These are phyloP conservation scores for Diplodia sapinea DNA, from an alignment of 2,329 filamentous ascomycete species.

Conservation along the genomic window DNA sequence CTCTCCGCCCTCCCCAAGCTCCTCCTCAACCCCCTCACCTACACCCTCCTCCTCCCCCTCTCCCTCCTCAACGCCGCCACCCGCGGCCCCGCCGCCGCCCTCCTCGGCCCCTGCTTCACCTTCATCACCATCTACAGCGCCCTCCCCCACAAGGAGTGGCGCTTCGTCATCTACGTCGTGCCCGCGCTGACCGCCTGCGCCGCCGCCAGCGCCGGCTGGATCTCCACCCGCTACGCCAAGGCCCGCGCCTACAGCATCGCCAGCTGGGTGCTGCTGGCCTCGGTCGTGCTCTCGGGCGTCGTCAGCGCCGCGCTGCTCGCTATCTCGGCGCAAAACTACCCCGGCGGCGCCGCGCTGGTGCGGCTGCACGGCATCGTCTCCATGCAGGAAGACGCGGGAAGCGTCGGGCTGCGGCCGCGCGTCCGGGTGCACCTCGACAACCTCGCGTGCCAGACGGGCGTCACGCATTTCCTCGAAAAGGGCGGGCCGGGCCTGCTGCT, in stretches of 20 bases:
- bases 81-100: slow-evolving; percentile 53
- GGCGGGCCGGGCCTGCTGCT: background rate
- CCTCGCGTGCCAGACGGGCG: slow-evolving; percentile 67
- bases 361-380: slow-evolving; percentile 46
- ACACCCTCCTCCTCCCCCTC: slow-evolving; percentile 58
- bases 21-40: slow-evolving; percentile 76
- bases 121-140: slow-evolving; percentile 84
- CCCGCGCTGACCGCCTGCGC: slow-evolving; percentile 80
- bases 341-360: slow-evolving; percentile 79
- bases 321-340: slow-evolving; percentile 89
- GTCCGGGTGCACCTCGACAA: slow-evolving; percentile 63
- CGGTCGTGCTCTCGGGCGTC: slow-evolving; percentile 65
- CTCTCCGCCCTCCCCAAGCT: slow-evolving; percentile 79
- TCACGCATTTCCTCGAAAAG: slow-evolving; percentile 61
- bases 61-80: slow-evolving; percentile 57
- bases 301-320: slow-evolving; percentile 72
- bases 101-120: slow-evolving; percentile 68
- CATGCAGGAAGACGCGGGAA: slow-evolving; percentile 28
- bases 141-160: slow-evolving; percentile 94
- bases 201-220: slow-evolving; percentile 70
- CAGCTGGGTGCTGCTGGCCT: slow-evolving; percentile 62
- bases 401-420: slow-evolving; percentile 34
- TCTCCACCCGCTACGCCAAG: slow-evolving; percentile 68
- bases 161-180: slow-evolving; percentile 89
- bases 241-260: slow-evolving; percentile 61